Conservation (phyloP, 129 eudicot species). For the Helianthus annuus region DNA sequence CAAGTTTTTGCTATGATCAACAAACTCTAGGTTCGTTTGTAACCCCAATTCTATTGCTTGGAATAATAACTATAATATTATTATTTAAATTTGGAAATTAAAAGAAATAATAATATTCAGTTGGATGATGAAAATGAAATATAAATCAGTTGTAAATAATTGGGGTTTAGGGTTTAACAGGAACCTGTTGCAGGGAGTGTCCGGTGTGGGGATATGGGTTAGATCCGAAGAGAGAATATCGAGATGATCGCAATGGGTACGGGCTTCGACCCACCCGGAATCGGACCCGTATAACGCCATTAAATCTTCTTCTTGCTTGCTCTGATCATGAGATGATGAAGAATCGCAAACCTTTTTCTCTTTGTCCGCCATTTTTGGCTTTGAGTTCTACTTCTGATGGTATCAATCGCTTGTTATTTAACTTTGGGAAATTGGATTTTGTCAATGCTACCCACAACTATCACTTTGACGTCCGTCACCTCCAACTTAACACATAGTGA, state of each 20-base stretch:
- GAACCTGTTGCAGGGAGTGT: conserved; percentile 79
- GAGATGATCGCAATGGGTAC: conserved; percentile 85
- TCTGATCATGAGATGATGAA: conserved; percentile 47
- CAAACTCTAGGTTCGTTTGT: too few species aligned
- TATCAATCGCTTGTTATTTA: neutral
- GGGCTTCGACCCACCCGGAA: conserved; percentile 97
- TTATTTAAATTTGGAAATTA: neutral
- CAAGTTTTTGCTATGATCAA: too few species aligned
- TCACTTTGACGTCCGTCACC: too few species aligned
- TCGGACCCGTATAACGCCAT: conserved; percentile 35
- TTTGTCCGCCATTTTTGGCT: conserved; percentile 31
- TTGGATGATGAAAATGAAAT: neutral
- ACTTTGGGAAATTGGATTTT: too few species aligned
- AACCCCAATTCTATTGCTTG: too few species aligned
- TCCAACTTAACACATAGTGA: too few species aligned
- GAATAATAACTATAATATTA: too few species aligned
- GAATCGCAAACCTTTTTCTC: conserved; percentile 25
- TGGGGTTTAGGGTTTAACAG: conserved; percentile 26
- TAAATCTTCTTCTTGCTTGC: conserved; percentile 41
- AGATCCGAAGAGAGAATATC: conserved; percentile 60
- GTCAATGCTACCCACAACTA: too few species aligned
- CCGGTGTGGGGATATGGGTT: conserved; percentile 76
- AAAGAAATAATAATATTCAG: neutral
- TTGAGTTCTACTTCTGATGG: conserved; percentile 1
- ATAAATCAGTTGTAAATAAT: neutral